A percentile compares a stretch with the other conserved stretches of the same genome.
Evolutionary conservation across 345 rosid genomes (phyloP).

Genomic region (Eucalyptus marginata): DNA sequence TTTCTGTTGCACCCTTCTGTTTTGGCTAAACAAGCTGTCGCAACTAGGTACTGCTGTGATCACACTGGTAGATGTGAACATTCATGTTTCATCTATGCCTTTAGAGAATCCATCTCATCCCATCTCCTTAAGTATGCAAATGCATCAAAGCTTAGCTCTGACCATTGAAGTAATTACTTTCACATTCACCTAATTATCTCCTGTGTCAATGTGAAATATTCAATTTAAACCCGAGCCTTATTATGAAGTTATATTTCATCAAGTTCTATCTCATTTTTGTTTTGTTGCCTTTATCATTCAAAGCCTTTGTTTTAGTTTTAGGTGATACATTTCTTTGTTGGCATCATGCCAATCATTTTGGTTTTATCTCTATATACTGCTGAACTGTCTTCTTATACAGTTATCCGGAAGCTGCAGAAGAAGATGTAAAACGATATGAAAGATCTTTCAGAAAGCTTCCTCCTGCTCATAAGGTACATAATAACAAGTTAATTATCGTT

Average conservation of each 20-base stretch:
- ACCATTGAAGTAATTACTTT: neutral
- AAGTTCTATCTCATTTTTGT: neutral
- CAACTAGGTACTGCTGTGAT: neutral
- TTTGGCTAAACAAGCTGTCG: neutral
- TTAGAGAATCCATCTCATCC: neutral
- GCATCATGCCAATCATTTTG: neutral
- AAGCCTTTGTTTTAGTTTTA: neutral
- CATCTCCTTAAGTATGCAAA: neutral
- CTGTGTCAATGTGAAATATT: neutral
- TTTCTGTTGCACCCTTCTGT: neutral
- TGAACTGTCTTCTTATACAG: slow-evolving; percentile 9
- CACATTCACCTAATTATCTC: neutral
- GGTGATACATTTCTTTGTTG: neutral
- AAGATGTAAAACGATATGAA: slow-evolving; percentile 78
- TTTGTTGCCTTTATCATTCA: neutral
- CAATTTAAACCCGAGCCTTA: neutral
- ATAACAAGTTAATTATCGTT: neutral
- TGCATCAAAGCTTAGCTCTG: neutral
- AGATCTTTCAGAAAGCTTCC: slow-evolving; percentile 69
- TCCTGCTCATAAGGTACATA: slow-evolving; percentile 56
- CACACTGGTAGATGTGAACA: neutral
- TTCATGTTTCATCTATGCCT: neutral
- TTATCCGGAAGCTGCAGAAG: slow-evolving; percentile 84
- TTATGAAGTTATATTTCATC: neutral
- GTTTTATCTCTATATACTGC: neutral